These are phyloP conservation scores for Botrytis sinoallii DNA, from an alignment of 2,329 filamentous ascomycete genomes.

Conservation along the genomic window DNA sequence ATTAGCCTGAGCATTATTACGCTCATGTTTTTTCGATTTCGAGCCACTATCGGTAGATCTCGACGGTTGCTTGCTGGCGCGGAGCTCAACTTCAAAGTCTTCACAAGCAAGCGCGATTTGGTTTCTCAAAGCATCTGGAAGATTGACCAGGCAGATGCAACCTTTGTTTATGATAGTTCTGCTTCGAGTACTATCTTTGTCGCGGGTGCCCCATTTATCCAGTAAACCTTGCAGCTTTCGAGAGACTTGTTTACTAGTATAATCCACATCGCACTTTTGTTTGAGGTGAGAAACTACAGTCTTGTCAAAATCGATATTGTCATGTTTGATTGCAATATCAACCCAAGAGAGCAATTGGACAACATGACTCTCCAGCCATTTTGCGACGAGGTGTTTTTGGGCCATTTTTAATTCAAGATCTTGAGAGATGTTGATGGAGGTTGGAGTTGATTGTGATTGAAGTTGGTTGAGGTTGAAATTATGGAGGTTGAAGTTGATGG, in stretches of 20 bases:
- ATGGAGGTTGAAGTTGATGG: too few species aligned
- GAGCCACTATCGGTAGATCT: not conserved
- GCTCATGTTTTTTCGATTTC: not conserved
- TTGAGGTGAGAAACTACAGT: constrained; percentile 2
- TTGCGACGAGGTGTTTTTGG: not conserved
- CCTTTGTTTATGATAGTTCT: not conserved
- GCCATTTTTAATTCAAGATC: not conserved
- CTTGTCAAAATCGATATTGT: not conserved
- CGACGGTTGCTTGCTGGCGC: not conserved
- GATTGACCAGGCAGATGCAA: not conserved
- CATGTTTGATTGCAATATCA: not conserved
- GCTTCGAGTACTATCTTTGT: not conserved
- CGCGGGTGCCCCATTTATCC: not conserved
- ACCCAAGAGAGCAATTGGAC: constrained; percentile 10
- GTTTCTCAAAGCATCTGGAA: not conserved
- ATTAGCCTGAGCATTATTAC: not conserved
- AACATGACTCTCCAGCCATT: not conserved
- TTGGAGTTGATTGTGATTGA: too few species aligned
- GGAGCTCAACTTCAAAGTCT: not conserved
- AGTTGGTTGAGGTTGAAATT: too few species aligned
- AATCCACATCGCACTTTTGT: not conserved
- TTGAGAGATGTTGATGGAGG: not conserved
- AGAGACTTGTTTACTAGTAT: not conserved
- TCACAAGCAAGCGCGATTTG: not conserved
- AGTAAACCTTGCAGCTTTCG: not conserved